A percentile compares a stretch with the other conserved stretches of the same genome.
phyloP scores from a whole-genome alignment of 2,329 filamentous ascomycete genomes.

The Sphaerostilbella broomeana region DNA sequence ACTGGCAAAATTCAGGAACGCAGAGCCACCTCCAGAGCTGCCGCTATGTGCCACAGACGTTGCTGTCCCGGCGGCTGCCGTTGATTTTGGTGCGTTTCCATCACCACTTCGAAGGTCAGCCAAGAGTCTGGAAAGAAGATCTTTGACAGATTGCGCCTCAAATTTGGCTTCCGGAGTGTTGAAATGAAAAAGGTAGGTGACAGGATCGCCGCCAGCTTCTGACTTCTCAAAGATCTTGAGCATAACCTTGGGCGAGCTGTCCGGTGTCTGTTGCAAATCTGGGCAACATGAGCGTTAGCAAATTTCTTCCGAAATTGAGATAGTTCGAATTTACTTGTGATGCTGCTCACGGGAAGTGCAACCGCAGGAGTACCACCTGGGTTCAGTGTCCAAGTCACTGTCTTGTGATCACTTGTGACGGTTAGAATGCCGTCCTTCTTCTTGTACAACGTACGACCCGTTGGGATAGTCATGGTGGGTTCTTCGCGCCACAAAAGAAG shows the following conservation, averaged over 20 bases:
- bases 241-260: constrained; percentile 82
- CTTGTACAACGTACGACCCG: constrained; percentile 74
- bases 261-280: constrained; percentile 95
- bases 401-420: constrained; percentile 64
- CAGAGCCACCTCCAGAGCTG: constrained; percentile 44
- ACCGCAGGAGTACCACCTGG: constrained; percentile 58
- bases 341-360: constrained; percentile 64
- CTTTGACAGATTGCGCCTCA: constrained; percentile 81
- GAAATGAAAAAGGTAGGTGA: constrained; percentile 82
- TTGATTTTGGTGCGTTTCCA: constrained; percentile 41
- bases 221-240: constrained; percentile 81
- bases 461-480: constrained; percentile 49
- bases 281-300: constrained; percentile 9
- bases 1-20: constrained; percentile 71
- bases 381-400: constrained; percentile 74
- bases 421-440: constrained; percentile 88
- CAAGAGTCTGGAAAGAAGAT: constrained; percentile 71
- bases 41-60: constrained; percentile 24
- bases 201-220: constrained; percentile 50
- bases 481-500: background rate
- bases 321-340: constrained; percentile 59
- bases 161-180: constrained; percentile 71
- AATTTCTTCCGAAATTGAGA: background rate
- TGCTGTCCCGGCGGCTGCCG: constrained; percentile 19
- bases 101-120: constrained; percentile 57